Evolutionary conservation across 1,284 basidiomycete genomes (phyloP), one percentile per base, ranked within the genome.

Genomic region (Meripilus lineatus): DNA sequence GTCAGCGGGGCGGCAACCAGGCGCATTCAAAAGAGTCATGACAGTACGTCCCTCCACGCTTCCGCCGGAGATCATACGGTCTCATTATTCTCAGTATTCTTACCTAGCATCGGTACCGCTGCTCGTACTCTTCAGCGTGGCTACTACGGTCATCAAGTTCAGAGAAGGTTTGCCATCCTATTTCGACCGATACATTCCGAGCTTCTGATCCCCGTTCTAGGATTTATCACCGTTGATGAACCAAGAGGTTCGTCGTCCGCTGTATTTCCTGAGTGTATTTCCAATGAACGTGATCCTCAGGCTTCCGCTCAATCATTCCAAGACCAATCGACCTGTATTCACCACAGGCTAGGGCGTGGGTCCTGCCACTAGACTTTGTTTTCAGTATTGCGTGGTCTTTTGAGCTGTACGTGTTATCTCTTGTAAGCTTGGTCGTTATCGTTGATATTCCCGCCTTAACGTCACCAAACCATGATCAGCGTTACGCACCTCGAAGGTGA

Each of bases 21-120:
- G 85, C 44, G 77, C 84, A 15, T 88, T 88, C 72, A 87, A 84
- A 65, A 74, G 84, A 45, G 71, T 88, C 58, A 88, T 88, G 84
- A 87, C 83, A 20, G 84, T 86, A 57, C 58, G 79, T 69, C 23
- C 18, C 22, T 8, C 36, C 35, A 38, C 8, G 33, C 40, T 45
- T 40, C 39, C 20, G 3, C 6, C 15, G 32, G 45, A 5, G 49
- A 17, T 11, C 20, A 33, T 6, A 15, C 11, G 2, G 24, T 21
- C 5, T 39, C 26, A 15, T 32, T 35, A 24, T n/a, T 20, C 4
- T 26, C 52, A 88, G 85, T 88, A 89, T 62, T 83, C 83, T 8
- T 88, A 88, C 58, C 61, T 88, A 14, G 71, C 66, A 5, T 77
- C 80, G 1, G 70, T 87, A 34, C 80, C 79, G 35, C 63, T 83